Base-by-base conservation (phyloP, 2,329 filamentous ascomycete species). In the Talaromyces rugulosus region DNA sequence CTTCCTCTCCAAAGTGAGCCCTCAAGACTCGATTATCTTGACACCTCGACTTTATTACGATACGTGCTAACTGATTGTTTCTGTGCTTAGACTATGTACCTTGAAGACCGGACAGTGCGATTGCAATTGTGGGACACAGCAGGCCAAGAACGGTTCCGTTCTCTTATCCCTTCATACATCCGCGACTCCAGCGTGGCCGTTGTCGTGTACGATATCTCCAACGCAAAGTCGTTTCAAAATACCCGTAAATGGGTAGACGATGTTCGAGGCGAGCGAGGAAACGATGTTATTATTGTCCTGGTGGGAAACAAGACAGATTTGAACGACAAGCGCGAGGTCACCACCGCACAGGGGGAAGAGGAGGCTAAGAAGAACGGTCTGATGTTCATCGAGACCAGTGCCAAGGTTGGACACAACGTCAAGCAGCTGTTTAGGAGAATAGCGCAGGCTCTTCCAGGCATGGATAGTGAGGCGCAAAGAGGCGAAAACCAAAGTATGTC, bases 221-320 rank as follows among this genome's bases (percentile, higher is more conserved):
- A 95, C 77, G 89, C 90, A 66, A 97, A 98, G 80, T 96, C 92
- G 28, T 99, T 99, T 82, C 90, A 97, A 76, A 97, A 99, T 80
- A 99, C 95, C 60, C 88, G 93, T 73, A 99, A 99, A 84, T 99
- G 96, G 95, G 96, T 99, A 68, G 95, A 99, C 75, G 95, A 99
- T 74, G 95, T 99, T 62, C 87, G 95, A 65, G 94, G 93, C 58
- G 95, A 99, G 82, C 87, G 95, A 72, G 95, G 95, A 58, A 96
- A 96, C 82, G 95, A 99, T 78, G 96, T 99, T 64, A 99, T 99
- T 71, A 98, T 99, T 71, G 95, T 99, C 54, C 82, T 99, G 54
- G 96, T 99, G 44, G 95, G 95, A 68, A 99, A 99, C 84, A 99
- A 99, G 87, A 99, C 95, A 52, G 95, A 99, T 83, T 79, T 99